Base-by-base conservation (phyloP, 1,284 basidiomycete species). In the Cryptococcus wingfieldii region DNA sequence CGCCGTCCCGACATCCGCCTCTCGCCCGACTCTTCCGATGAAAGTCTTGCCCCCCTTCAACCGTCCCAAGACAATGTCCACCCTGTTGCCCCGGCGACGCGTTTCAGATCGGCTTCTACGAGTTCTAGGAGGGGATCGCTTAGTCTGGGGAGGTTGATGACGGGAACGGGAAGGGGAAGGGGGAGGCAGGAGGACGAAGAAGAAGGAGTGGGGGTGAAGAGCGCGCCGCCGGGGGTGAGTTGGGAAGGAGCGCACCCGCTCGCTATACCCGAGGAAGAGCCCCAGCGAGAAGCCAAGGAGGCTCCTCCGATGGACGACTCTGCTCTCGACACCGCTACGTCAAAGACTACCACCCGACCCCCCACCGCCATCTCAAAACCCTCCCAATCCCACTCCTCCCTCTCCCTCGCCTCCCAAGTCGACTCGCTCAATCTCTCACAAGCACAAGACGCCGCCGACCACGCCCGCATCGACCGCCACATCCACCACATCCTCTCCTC, bases 401-500 rank as follows among this genome's bases (percentile, higher is more conserved):
- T 34, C 28, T 25, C 43, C 41, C 12, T 38, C 27, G 16, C 47
- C 14, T 37, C 57, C 14, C 38, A 46, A 18, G 10, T 45, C 28
- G 19, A 19, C 18, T 14, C 28, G 23, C 51, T 51, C 23, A 45
- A 55, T 18, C 19, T 19, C 19, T 19, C 19, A 19, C 19, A 19
- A 19, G 19, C 1, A 19, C 38, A 38, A 9, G 61, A 58, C 18
- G 44, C 60, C 19, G 56, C 58, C 23, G 49, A 60, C 18, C 68
- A 68, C 46, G 60, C 70, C 54, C 59, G 68, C 43, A 61, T 74
- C 7, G 72, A 75, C 49, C 51, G 82, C 38, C 90, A 93, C 77
- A 87, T 95, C 23, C 83, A 87, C 53, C 83, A 89, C 62, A 83
- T 91, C 3, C 80, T 95, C 14, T 50, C 53, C 7, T 37, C 55